These are phyloP conservation scores for Fusarium hostae DNA, from an alignment of 2,329 filamentous ascomycete species.

Conservation along the genomic window DNA sequence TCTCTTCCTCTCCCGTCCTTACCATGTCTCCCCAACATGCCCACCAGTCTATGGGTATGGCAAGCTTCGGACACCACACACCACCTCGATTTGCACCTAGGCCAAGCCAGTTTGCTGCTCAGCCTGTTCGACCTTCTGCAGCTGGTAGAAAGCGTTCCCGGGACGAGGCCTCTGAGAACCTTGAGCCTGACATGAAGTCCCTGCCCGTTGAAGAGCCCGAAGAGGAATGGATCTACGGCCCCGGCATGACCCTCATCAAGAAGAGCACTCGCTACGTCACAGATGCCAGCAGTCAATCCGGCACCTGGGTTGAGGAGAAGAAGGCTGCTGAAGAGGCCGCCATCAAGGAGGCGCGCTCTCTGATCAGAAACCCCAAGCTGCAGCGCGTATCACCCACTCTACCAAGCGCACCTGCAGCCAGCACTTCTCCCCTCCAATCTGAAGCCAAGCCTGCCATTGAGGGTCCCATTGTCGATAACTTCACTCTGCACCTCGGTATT, in stretches of 20 bases:
- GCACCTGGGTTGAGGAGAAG: conserved; percentile 78
- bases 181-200: conserved; percentile 66
- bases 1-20: conserved; percentile 59
- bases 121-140: conserved; percentile 45
- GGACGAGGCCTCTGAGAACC: conserved; percentile 76
- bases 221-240: conserved; percentile 75
- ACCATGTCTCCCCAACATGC: conserved; percentile 50
- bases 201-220: conserved; percentile 62
- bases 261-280: conserved; percentile 67
- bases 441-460: conserved; percentile 24
- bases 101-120: conserved; percentile 33
- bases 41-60: conserved; percentile 49
- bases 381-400: conserved; percentile 60
- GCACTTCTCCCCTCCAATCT: conserved; percentile 25
- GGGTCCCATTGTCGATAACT: conserved; percentile 77
- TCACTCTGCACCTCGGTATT: conserved; percentile 88
- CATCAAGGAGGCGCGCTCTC: conserved; percentile 58
- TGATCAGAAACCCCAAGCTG: conserved; percentile 71
- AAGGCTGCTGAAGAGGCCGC: conserved; percentile 62
- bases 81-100: conserved; percentile 42
- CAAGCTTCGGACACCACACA: conserved; percentile 45
- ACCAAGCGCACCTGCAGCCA: conserved; percentile 36
- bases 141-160: conserved; percentile 78
- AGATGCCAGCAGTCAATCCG: conserved; percentile 72
- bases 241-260: conserved; percentile 79